Evolutionary conservation across 192 early-diverging fungal genomes (phyloP), one percentile per base, ranked within the genome.

Genomic region (Gryganskiella cystojenkinii): DNA sequence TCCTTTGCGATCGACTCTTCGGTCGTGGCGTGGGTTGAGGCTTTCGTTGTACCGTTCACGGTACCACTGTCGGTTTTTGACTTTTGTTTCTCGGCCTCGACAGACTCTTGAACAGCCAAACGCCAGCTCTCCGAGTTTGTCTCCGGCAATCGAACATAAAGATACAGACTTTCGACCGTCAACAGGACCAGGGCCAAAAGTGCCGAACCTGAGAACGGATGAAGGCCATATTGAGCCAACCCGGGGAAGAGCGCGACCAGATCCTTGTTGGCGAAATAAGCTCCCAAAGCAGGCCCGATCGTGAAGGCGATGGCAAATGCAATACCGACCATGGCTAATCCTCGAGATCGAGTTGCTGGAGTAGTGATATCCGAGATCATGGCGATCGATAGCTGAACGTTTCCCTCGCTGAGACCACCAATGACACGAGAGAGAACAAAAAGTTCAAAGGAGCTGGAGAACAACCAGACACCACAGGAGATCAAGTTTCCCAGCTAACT

Each of bases 251-350:
- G 30, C 20, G 62, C 30, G 8, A 83, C 56, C 6, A 90, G 57
- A 62, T 90, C 84, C 67, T 79, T 83, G 19, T 86, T 86, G 19
- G 88, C 88, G 76, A 93, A 92, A 72, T 87, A 93, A 3, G 92
- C 92, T 25, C 96, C 95, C 11, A 97, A 71, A 17, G 96, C 92
- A 1, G 98, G 98, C 7, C 98, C 98, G 64, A 97, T 59, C 7
- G 98, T 98, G 70, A 99, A 99, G 9, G 96, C 96, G 24, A 96
- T 87, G 1, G 95, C 93, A 84, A 99, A 99, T 2, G 96, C 95
- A 56, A 99, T 96, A 20, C 98, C 98, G 0, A 99, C 96, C 52
- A 96, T 84, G 24, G 98, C 94, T 86, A 99, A 81, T 33, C 93
- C 92, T 22, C 81, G 81, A 3, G 95, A 96, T 24, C 98, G 71